These are phyloP conservation scores for Macrolepiota fuliginosa DNA, from an alignment of 768 basidiomycete species.

Conservation along the genomic window DNA sequence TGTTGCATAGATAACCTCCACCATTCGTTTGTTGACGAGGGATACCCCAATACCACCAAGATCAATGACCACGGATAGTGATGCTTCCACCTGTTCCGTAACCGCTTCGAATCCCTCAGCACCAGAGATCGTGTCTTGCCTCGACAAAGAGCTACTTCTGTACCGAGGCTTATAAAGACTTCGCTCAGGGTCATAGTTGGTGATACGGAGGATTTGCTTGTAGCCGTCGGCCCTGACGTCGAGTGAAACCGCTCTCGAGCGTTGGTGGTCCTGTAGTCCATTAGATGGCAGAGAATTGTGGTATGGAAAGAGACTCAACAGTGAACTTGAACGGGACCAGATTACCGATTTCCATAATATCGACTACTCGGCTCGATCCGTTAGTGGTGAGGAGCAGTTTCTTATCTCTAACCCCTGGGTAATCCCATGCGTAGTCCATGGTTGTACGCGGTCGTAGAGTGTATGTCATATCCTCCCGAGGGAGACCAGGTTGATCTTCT, in stretches of 20 bases:
- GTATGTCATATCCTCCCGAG: conserved; percentile 50
- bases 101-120: conserved; percentile 85
- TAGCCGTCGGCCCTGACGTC: conserved; percentile 90
- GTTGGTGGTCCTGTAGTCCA: conserved; percentile 45
- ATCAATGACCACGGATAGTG: conserved; percentile 66
- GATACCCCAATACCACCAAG: conserved; percentile 93
- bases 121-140: conserved; percentile 71
- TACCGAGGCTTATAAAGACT: conserved; percentile 85
- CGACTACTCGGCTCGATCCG: conserved; percentile 62
- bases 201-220: conserved; percentile 83
- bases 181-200: conserved; percentile 78
- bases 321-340: conserved; percentile 86
- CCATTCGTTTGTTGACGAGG: conserved; percentile 79
- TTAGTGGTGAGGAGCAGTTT: conserved; percentile 66
- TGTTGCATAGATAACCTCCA: conserved; percentile 89
- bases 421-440: conserved; percentile 89
- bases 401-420: conserved; percentile 81
- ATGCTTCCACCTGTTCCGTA: conserved; percentile 66
- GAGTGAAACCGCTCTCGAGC: conserved; percentile 71
- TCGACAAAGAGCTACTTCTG: conserved; percentile 41
- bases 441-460: conserved; percentile 52
- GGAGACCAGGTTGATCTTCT: conserved; percentile 20
- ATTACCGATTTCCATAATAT: conserved; percentile 95
- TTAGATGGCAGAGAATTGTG: not conserved
- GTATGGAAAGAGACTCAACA: conserved; percentile 37